Percentiles rank a stretch among this genome's conserved stretches.
Evolutionary conservation across 116 monocot genomes (phyloP).

Genomic region (Zostera marina): DNA sequence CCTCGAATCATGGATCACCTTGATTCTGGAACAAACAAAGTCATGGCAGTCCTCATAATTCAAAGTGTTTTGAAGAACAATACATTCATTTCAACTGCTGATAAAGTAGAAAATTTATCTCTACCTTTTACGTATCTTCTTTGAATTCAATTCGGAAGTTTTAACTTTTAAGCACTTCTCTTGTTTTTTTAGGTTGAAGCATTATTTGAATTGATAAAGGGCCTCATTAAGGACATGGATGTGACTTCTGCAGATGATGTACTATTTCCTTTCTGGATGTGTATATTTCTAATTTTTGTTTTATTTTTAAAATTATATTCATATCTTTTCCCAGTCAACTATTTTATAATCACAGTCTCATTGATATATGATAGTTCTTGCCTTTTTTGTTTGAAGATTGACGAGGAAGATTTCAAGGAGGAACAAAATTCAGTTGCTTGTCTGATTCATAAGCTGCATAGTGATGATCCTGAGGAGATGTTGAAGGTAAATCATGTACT

Average conservation of each 20-base stretch:
- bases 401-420: constrained; percentile 99
- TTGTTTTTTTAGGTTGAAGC: constrained; percentile 63
- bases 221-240: constrained; percentile 85
- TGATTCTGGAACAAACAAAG: constrained; percentile 84
- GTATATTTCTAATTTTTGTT: neutral
- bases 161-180: neutral
- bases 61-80: constrained; percentile 99
- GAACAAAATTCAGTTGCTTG: constrained; percentile 98
- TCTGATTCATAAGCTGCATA: constrained; percentile 92
- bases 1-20: constrained; percentile 89
- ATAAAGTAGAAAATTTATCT: constrained; percentile 43
- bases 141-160: neutral
- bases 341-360: neutral
- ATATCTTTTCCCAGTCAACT: too few relatives aligned
- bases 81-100: constrained; percentile 68
- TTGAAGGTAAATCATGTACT: constrained; percentile 44
- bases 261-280: neutral
- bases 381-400: constrained; percentile 33
- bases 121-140: neutral
- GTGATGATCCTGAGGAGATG: constrained; percentile 92
- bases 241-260: constrained; percentile 71
- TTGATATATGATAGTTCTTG: constrained; percentile 2
- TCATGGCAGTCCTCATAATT: constrained; percentile 97
- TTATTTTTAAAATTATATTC: too few relatives aligned
- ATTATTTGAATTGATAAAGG: constrained; percentile 91